Evolutionary conservation across 257 asterid species (phyloP).

Genomic region (Lantana camara): DNA sequence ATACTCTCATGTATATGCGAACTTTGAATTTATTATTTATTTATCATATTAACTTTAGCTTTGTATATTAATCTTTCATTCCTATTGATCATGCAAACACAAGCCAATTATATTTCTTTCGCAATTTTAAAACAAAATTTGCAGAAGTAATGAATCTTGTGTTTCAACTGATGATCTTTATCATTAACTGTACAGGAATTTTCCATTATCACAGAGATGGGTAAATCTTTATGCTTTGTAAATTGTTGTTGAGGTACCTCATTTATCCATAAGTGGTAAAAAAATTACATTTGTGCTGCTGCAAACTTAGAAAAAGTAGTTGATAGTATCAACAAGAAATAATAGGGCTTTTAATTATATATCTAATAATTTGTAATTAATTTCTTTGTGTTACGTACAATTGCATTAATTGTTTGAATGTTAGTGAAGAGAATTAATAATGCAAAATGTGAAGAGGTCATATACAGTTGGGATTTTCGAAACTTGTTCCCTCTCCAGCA

Average conservation of each 20-base stretch:
- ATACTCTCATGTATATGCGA: too few relatives aligned
- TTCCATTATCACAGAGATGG: background rate
- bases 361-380: too few relatives aligned
- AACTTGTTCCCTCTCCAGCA: background rate
- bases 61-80: conserved; percentile 4
- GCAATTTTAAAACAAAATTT: too few relatives aligned
- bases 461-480: background rate
- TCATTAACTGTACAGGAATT: background rate
- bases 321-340: background rate
- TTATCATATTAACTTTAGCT: too few relatives aligned
- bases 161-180: too few relatives aligned
- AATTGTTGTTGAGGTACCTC: conserved; percentile 30
- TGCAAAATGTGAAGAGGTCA: background rate
- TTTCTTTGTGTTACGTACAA: background rate
- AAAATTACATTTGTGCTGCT: background rate
- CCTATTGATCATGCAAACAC: conserved; percentile 8
- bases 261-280: conserved; percentile 32
- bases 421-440: conserved; percentile 5
- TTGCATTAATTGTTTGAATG: conserved; percentile 11
- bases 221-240: conserved; percentile 24
- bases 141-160: too few relatives aligned
- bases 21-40: too few relatives aligned
- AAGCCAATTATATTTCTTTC: too few relatives aligned
- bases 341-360: too few relatives aligned
- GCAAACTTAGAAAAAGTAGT: background rate